Percentiles rank a stretch among this genome's conserved stretches.
Conservation (phyloP, 228 moss, liverwort and hornwort genomes). For the Sphagnum fallax region DNA sequence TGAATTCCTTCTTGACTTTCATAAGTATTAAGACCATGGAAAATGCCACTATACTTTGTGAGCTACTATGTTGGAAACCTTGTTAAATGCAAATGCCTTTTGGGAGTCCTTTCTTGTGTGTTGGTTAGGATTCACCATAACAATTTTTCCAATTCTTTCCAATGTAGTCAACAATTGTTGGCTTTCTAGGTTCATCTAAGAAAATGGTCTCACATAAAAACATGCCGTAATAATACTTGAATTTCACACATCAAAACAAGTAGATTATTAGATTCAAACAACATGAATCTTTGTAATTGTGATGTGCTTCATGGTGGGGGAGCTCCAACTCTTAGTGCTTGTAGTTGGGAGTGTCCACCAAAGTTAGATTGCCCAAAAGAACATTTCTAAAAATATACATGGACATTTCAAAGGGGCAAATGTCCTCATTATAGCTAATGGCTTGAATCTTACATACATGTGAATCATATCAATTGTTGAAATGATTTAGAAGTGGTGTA, state of each 20-base stretch:
- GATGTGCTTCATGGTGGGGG: too few species aligned
- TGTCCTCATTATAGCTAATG: too few species aligned
- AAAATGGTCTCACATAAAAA: slow-evolving; percentile 66
- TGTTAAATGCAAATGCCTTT: slow-evolving; percentile 63
- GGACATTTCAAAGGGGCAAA: too few species aligned
- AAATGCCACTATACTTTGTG: slow-evolving; percentile 28
- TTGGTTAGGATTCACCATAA: slow-evolving; percentile 61
- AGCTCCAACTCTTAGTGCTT: too few species aligned
- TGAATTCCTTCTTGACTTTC: not conserved
- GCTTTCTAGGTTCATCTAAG: slow-evolving; percentile 20
- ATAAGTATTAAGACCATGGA: slow-evolving; percentile 1
- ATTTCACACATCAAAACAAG: not conserved
- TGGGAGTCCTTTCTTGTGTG: slow-evolving; percentile 56
- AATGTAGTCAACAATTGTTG: slow-evolving; percentile 60
- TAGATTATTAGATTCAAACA: not conserved
- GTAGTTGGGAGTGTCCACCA: too few species aligned
- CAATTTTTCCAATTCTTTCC: slow-evolving; percentile 68
- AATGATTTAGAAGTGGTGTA: too few species aligned
- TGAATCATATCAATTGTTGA: too few species aligned
- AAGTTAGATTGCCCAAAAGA: too few species aligned
- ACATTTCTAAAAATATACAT: too few species aligned
- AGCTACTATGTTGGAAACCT: slow-evolving; percentile 46
- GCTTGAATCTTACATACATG: too few species aligned
- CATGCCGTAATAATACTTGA: slow-evolving; percentile 66
- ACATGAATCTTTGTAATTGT: too few species aligned